phyloP scores from a whole-genome alignment of 129 eudicot genomes.

The Flaveria trinervia region DNA sequence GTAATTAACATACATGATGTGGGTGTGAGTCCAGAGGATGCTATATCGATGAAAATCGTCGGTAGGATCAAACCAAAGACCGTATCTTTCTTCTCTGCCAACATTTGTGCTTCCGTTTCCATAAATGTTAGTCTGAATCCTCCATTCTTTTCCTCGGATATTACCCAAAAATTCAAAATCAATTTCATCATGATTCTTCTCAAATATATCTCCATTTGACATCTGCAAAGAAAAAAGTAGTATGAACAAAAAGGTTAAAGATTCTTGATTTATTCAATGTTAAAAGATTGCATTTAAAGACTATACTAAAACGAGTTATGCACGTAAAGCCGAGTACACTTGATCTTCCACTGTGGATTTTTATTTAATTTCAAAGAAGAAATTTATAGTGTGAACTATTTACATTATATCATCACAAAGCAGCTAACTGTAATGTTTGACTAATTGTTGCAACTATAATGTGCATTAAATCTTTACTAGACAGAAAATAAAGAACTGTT shows the following conservation, averaged over 20 bases:
- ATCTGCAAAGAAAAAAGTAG: conserved; percentile 47
- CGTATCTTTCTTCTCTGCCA: conserved; percentile 94
- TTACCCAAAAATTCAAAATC: conserved; percentile 96
- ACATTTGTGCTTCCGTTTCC: conserved; percentile 93
- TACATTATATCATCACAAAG: conserved; percentile 2
- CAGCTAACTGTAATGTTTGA: conserved; percentile 10
- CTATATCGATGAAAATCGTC: conserved; percentile 89
- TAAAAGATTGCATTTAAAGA: not conserved
- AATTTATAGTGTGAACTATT: not conserved
- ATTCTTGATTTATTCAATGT: not conserved
- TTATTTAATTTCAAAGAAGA: not conserved
- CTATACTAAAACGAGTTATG: not conserved
- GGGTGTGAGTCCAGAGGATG: conserved; percentile 78
- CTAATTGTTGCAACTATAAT: not conserved
- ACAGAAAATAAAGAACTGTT: not conserved
- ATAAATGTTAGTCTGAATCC: conserved; percentile 88
- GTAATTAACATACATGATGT: conserved; percentile 64
- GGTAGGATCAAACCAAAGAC: conserved; percentile 89
- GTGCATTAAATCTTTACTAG: not conserved
- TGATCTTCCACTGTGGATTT: not conserved
- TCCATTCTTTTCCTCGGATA: conserved; percentile 93
- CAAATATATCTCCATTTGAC: conserved; percentile 89
- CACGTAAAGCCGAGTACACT: no score
- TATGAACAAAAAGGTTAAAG: not conserved
- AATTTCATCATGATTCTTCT: conserved; percentile 82